These are phyloP conservation scores for Blepharisma japonicum DNA, from an alignment of 73 alveolate genomes.

Conservation along the genomic window DNA sequence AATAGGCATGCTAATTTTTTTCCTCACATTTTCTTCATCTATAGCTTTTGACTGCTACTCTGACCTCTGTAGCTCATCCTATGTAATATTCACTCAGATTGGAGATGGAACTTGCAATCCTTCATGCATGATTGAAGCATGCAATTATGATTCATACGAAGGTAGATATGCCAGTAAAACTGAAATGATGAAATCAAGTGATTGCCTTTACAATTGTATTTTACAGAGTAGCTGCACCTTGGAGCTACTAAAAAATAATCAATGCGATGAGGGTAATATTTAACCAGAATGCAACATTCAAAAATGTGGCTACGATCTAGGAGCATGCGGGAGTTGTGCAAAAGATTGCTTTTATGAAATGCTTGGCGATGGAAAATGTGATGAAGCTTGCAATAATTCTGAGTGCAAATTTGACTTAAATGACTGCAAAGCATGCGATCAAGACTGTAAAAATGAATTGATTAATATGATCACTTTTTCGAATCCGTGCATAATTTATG, in stretches of 20 bases:
- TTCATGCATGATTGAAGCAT: no score
- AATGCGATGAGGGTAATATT: neutral
- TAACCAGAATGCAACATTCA: neutral
- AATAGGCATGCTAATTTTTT: no score
- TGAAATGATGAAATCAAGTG: no score
- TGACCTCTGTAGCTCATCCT: no score
- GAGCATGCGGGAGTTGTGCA: slow-evolving; percentile 18
- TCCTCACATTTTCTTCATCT: no score
- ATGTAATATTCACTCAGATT: no score
- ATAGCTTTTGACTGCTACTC: no score
- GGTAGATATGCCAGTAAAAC: no score
- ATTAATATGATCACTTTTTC: neutral
- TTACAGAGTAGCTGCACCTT: neutral
- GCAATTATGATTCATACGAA: no score
- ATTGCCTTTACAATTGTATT: no score
- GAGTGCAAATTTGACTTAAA: neutral
- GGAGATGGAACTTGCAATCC: no score
- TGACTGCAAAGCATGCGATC: neutral
- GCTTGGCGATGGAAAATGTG: slow-evolving; percentile 27
- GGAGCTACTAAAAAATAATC: neutral
- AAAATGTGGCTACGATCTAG: neutral
- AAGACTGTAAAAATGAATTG: neutral
- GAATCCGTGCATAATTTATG: no score
- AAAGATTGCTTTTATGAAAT: neutral
- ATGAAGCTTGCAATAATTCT: neutral